These are phyloP conservation scores for Syzygium syzygioides DNA, from an alignment of 441 rosid genomes.

Conservation along the genomic window DNA sequence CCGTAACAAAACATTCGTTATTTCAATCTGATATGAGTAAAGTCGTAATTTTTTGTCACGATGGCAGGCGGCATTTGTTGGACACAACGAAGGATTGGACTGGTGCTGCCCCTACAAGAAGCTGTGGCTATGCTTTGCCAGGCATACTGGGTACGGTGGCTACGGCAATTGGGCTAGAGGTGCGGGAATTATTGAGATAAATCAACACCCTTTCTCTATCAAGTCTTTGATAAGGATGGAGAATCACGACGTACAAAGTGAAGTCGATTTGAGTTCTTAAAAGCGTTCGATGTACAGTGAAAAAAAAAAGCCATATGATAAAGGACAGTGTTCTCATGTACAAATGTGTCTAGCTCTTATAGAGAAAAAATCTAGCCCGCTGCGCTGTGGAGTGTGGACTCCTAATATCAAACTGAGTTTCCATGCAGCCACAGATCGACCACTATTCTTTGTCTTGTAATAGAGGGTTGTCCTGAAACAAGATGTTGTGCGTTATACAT, in stretches of 20 bases:
- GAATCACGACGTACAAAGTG: slow-evolving; percentile 56
- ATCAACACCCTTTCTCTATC: slow-evolving; percentile 43
- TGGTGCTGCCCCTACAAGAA: slow-evolving; percentile 82
- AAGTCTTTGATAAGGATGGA: slow-evolving; percentile 94
- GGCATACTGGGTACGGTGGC: slow-evolving; percentile 73
- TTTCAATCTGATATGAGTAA: not conserved
- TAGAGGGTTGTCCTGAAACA: not conserved
- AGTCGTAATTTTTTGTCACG: not conserved
- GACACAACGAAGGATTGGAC: slow-evolving; percentile 93
- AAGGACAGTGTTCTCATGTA: too few relatives aligned
- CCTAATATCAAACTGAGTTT: not conserved
- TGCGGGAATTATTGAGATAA: slow-evolving; percentile 66
- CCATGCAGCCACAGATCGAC: not conserved
- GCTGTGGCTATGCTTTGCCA: slow-evolving; percentile 89
- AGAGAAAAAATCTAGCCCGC: not conserved
- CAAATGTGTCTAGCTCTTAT: too few relatives aligned
- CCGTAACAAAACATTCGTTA: too few relatives aligned
- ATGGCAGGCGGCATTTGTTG: slow-evolving; percentile 80
- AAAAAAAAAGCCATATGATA: not conserved
- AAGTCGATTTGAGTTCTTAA: slow-evolving; percentile 39
- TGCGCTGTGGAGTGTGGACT: not conserved
- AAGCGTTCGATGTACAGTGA: not conserved
- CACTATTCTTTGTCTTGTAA: not conserved
- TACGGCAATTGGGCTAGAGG: slow-evolving; percentile 77
- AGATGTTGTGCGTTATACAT: not conserved